Conservation (phyloP, 345 rosid species). For the Gossypium herbaceum region DNA sequence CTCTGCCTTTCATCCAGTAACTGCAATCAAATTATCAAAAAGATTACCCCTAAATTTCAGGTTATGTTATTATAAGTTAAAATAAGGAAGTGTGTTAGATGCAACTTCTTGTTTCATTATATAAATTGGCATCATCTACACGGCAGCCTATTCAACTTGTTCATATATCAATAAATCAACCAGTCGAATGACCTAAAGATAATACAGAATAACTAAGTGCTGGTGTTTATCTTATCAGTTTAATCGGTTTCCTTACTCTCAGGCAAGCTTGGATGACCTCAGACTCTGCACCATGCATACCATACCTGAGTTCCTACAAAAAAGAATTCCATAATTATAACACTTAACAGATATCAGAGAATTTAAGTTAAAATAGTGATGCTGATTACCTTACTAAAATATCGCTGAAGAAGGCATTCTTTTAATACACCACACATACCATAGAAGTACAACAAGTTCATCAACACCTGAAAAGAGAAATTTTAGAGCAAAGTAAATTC, state of each 20-base stretch:
- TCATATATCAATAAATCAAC: background rate
- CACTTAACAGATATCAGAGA: background rate
- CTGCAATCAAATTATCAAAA: constrained; percentile 27
- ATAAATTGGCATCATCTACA: constrained; percentile 1
- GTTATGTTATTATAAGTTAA: background rate
- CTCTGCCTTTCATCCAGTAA: constrained; percentile 64
- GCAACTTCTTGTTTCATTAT: constrained; percentile 1
- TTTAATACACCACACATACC: constrained; percentile 61
- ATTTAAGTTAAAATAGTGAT: background rate
- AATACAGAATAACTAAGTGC: background rate
- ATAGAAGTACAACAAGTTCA: constrained; percentile 57
- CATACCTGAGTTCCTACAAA: constrained; percentile 43
- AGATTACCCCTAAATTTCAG: constrained; percentile 2
- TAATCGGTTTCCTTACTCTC: constrained; percentile 34
- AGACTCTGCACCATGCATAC: constrained; percentile 36
- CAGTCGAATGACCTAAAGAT: background rate
- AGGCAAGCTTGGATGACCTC: constrained; percentile 45
- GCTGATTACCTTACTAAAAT: constrained; percentile 53
- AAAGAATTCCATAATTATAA: constrained; percentile 14
- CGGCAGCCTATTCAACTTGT: background rate
- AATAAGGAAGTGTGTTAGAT: background rate
- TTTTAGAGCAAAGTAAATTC: background rate
- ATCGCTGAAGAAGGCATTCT: constrained; percentile 66
- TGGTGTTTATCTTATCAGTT: background rate
- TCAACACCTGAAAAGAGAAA: constrained; percentile 40